Conservation (phyloP, 1,284 basidiomycete genomes). For the Phenoliferia sp. region DNA sequence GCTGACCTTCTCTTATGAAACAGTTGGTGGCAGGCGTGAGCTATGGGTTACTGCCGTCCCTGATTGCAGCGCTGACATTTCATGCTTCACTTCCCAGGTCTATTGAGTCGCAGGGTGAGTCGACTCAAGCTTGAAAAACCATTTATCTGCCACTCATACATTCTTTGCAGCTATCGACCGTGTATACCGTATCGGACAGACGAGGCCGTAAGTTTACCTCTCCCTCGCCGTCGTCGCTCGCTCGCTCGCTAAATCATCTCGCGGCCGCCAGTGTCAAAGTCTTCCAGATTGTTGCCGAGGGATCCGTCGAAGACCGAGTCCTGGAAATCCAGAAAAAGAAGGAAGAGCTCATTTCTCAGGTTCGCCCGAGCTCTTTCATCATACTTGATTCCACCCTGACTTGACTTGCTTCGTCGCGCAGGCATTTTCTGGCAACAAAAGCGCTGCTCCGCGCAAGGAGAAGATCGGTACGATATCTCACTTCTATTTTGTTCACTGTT, state of each 20-base stretch:
- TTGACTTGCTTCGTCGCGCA: neutral
- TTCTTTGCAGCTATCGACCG: constrained; percentile 35
- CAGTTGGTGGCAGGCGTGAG: constrained; percentile 34
- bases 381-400: neutral
- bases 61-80: neutral
- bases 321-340: constrained; percentile 37
- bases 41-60: neutral
- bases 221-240: neutral
- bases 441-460: constrained; percentile 5
- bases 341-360: constrained; percentile 34
- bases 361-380: neutral
- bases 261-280: constrained; percentile 21
- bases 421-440: constrained; percentile 32
- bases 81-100: neutral
- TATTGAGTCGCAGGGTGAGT: constrained; percentile 31
- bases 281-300: constrained; percentile 38
- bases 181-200: constrained; percentile 42
- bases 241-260: neutral
- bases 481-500: neutral
- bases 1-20: neutral
- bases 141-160: too few relatives aligned
- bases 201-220: constrained; percentile 1
- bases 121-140: too few relatives aligned
- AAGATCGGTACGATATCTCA: constrained; percentile 23
- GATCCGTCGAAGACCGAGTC: constrained; percentile 39